Base-by-base conservation (phyloP, 352 stramenopile species). In the Phytopythium montanum region DNA sequence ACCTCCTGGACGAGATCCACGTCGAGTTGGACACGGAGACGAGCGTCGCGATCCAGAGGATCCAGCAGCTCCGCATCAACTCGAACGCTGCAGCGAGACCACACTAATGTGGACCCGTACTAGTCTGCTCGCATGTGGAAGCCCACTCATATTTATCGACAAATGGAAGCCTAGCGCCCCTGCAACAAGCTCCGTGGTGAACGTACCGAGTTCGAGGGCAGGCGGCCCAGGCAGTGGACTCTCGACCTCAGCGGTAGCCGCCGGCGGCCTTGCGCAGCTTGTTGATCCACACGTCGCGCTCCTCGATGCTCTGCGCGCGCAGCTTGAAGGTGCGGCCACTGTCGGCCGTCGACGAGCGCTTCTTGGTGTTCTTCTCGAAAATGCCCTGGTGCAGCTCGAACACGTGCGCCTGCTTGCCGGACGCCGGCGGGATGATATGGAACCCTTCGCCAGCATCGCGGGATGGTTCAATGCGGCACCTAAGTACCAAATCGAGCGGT, bases 291-390 rank as follows among this genome's bases (percentile, higher is more conserved):
- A 78, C 71, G 48, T 93, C 80, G 21, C 85, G 84, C 55, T 94
- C 83, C 65, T 93, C 82, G 45, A 95, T 91, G 36, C 68, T 91
- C 56, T 87, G 72, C 18, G 86, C 84, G n/a, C 86, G 86, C 42
- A 95, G 61, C 52, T 94, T 92, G 60, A 94, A 95, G 48, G 87
- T 69, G 12, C 86, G 84, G 16, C 85, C 84, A 38, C 69, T 90
- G 54, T 95, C 86, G 18, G 70, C 74, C 16, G 82, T 62, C 1
- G 85, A 91, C 5, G 80, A 89, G 10, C 75, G 74, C 53, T 90
- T 92, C 48, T 85, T 89, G 46, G 71, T 83, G 60, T 90, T 92
- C 56, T 90, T 89, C 39, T 92, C 83, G 45, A 95, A 93, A 5
- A 94, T 66, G 0, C 86, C 84, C 44, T 75, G 75, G 58, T 91